Evolutionary conservation across 2,329 filamentous ascomycete genomes (phyloP).

Genomic region (Chrysoporthe austroafricana): DNA sequence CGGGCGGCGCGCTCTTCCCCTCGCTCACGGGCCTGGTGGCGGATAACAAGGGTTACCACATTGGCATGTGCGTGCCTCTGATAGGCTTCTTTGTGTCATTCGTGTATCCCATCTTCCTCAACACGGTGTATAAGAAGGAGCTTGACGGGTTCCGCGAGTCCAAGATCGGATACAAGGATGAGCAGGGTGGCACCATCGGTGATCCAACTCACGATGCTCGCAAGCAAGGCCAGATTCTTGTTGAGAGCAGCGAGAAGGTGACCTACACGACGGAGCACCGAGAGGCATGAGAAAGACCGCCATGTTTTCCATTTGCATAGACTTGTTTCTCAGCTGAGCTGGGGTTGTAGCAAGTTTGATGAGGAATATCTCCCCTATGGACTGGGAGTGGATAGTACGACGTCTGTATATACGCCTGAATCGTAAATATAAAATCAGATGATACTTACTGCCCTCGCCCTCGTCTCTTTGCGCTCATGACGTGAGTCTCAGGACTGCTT

Average conservation of each 20-base stretch:
- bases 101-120: constrained; percentile 62
- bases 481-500: background rate
- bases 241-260: constrained; percentile 16
- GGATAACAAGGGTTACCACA: constrained; percentile 61
- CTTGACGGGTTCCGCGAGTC: constrained; percentile 63
- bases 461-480: too few relatives aligned
- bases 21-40: constrained; percentile 70
- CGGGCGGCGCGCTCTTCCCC: constrained; percentile 72
- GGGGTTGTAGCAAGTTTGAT: background rate
- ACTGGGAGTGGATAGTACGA: background rate
- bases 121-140: constrained; percentile 50
- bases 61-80: constrained; percentile 68
- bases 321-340: background rate
- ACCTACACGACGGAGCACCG: constrained; percentile 22
- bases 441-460: too few relatives aligned
- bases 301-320: background rate
- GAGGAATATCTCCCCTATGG: background rate
- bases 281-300: constrained; percentile 5
- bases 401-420: background rate
- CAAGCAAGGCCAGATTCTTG: constrained; percentile 5
- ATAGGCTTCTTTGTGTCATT: constrained; percentile 58
- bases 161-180: constrained; percentile 29
- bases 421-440: background rate
- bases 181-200: constrained; percentile 22
- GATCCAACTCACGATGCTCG: constrained; percentile 15